These are phyloP conservation scores for Medicago ruthenica DNA, from an alignment of 306 rosid genomes.

Conservation along the genomic window DNA sequence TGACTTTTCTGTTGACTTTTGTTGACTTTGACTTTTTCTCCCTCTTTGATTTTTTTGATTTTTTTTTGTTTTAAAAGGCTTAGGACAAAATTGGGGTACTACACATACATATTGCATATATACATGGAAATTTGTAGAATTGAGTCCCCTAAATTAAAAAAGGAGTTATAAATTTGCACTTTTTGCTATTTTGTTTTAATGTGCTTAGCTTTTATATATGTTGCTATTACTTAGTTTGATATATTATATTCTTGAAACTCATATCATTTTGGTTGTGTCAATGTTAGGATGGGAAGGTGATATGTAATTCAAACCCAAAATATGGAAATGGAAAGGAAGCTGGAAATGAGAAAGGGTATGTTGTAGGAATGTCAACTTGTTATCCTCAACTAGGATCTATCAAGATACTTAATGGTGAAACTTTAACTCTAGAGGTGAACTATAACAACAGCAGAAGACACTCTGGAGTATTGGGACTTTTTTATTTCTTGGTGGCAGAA, in stretches of 20 bases:
- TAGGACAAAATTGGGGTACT: no score
- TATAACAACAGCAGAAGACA: slow-evolving; percentile 49
- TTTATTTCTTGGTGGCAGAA: slow-evolving; percentile 71
- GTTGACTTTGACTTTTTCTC: no score
- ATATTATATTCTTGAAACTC: not conserved
- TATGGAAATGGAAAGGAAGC: slow-evolving; percentile 71
- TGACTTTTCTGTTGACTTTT: no score
- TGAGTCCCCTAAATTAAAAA: not conserved
- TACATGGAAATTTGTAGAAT: not conserved
- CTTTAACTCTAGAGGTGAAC: slow-evolving; percentile 52
- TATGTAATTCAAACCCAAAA: slow-evolving; percentile 72
- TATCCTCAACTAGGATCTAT: slow-evolving; percentile 73
- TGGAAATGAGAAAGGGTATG: slow-evolving; percentile 71
- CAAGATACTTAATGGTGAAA: slow-evolving; percentile 67
- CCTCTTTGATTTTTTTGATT: no score
- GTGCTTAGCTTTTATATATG: not conserved
- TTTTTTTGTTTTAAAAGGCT: no score
- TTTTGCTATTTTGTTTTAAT: not conserved
- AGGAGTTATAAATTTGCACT: not conserved
- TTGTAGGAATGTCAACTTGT: slow-evolving; percentile 85
- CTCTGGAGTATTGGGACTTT: slow-evolving; percentile 82
- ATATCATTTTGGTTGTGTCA: slow-evolving; percentile 8
- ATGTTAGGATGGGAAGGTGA: slow-evolving; percentile 65
- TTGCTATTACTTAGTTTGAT: no score
- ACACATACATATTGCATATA: no score